Conservation (phyloP, 1,284 basidiomycete genomes). For the Cutaneotrichosporon cyanovorans region DNA sequence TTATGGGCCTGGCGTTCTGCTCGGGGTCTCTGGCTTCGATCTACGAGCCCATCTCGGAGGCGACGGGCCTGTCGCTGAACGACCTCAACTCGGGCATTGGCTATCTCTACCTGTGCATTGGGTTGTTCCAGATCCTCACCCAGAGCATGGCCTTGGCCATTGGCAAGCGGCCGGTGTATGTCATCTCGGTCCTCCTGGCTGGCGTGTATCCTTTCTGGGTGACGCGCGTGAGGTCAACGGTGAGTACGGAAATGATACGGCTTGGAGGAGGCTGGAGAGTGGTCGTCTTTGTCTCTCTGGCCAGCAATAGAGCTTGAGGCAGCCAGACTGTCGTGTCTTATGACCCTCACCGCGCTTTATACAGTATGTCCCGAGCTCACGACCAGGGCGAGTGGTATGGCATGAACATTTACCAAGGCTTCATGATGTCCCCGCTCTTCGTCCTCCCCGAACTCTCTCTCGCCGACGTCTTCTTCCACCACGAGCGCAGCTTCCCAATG, state of each 20-base stretch:
- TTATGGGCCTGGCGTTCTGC: conserved; percentile 1
- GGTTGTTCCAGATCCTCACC: conserved; percentile 16
- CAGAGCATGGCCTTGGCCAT: conserved; percentile 20
- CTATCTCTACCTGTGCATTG: conserved; percentile 19
- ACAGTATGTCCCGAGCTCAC: too few species aligned
- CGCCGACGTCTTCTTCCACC: conserved; percentile 26
- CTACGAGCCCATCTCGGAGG: conserved; percentile 18
- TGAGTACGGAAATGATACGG: too few species aligned
- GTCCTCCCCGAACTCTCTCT: conserved; percentile 22
- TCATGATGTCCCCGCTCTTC: conserved; percentile 21
- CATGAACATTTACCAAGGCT: conserved; percentile 11
- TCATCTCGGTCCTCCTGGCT: neutral
- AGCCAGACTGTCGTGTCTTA: too few species aligned
- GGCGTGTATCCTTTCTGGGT: conserved; percentile 1
- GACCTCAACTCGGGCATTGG: conserved; percentile 26
- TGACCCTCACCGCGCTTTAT: too few species aligned
- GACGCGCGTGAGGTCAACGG: neutral
- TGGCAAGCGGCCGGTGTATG: conserved; percentile 25
- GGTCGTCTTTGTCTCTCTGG: conserved; percentile 11
- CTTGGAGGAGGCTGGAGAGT: too few species aligned
- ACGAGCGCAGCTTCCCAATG: conserved; percentile 23
- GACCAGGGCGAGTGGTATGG: conserved; percentile 2
- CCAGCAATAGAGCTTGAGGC: too few species aligned
- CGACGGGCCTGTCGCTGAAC: conserved; percentile 19
- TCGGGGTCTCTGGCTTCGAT: conserved; percentile 21